These are phyloP conservation scores for Fusarium sp. DNA, from an alignment of 2,329 filamentous ascomycete species.

Conservation along the genomic window DNA sequence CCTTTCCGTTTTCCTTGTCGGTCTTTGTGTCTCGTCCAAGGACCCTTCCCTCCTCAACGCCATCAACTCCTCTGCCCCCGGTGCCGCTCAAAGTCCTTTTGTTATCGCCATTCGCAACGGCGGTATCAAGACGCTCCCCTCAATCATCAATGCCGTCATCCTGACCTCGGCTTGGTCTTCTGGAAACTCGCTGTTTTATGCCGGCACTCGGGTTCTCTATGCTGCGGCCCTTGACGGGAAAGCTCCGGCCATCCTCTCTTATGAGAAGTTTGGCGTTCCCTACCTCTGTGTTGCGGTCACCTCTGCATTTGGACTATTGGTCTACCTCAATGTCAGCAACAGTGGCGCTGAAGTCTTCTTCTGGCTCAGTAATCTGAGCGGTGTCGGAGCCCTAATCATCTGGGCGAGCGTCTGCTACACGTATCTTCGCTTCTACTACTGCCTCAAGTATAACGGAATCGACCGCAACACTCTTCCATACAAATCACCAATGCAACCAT, in stretches of 20 bases:
- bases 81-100: conserved; percentile 59
- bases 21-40: conserved; percentile 69
- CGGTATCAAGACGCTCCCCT: conserved; percentile 68
- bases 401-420: neutral
- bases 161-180: conserved; percentile 71
- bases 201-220: conserved; percentile 72
- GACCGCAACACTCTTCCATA: conserved; percentile 2
- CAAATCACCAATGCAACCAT: neutral
- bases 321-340: conserved; percentile 17
- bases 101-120: conserved; percentile 73
- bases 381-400: neutral
- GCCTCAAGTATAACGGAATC: conserved; percentile 3
- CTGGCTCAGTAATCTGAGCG: conserved; percentile 4
- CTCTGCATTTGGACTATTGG: conserved; percentile 2
- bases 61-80: conserved; percentile 61
- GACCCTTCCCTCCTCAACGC: conserved; percentile 65
- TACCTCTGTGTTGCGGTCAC: conserved; percentile 24
- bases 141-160: conserved; percentile 73
- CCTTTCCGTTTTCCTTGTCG: conserved; percentile 66
- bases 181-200: conserved; percentile 69
- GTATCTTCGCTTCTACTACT: conserved; percentile 8
- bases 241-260: conserved; percentile 49
- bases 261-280: conserved; percentile 24
- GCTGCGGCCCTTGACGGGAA: conserved; percentile 71
- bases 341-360: conserved; percentile 4